These are phyloP conservation scores for Floccularia luteovirens DNA, from an alignment of 768 basidiomycete genomes.

Conservation along the genomic window DNA sequence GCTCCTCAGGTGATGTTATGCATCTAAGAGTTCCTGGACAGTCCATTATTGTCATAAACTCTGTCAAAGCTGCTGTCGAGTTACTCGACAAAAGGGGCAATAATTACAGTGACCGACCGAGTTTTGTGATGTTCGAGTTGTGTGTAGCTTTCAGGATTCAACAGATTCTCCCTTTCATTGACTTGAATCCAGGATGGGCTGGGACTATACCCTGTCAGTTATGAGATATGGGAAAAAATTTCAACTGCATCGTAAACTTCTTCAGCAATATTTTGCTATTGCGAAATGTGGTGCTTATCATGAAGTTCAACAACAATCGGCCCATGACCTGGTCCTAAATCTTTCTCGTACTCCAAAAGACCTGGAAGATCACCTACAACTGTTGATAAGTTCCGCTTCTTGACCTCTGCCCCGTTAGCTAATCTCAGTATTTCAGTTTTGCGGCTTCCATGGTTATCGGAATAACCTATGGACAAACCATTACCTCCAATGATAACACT, in stretches of 20 bases:
- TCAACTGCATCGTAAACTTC: not conserved
- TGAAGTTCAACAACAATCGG: not conserved
- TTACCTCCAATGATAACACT: not conserved
- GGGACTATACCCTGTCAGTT: not conserved
- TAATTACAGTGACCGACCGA: not conserved
- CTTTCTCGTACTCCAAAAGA: constrained; percentile 1
- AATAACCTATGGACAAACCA: not conserved
- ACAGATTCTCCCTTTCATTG: no score
- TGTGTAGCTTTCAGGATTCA: not conserved
- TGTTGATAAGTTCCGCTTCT: not conserved
- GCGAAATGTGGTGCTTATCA: not conserved
- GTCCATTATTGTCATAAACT: not conserved
- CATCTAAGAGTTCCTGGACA: not conserved
- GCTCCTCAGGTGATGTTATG: not conserved
- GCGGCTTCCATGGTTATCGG: no score
- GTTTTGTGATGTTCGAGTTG: not conserved
- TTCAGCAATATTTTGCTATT: not conserved
- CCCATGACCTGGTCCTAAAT: not conserved
- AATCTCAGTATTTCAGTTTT: no score
- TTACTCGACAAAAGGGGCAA: not conserved
- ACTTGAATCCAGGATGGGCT: constrained; percentile 1
- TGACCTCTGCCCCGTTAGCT: not conserved
- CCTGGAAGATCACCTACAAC: not conserved
- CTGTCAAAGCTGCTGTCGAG: not conserved
- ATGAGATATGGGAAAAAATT: constrained; percentile 1